Base-by-base conservation (phyloP, 345 rosid species). In the Aegle marmelos region DNA sequence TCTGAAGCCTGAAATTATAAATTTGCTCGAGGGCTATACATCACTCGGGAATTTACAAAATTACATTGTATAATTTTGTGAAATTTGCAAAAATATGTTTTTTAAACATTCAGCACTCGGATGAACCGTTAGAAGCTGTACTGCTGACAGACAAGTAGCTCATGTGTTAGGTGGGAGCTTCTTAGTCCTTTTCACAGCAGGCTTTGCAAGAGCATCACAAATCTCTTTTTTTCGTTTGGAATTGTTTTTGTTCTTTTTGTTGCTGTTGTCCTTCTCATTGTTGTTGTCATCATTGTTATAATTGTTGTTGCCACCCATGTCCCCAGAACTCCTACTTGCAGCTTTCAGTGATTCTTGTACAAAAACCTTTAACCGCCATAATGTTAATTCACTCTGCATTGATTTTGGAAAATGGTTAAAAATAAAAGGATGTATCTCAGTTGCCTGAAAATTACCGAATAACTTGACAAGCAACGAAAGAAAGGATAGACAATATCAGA, bases 291-390 rank as follows among this genome's bases (percentile, higher is more conserved):
- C 76, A 19, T 85, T 74, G 41, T 60, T 63, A 61, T 80, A 79
- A 41, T 78, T 85, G 80, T 83, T 85, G 73, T 79, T 82, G n/a
- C 85, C 85, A 36, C 75, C 87, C 50, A 72, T 77, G 78, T 79
- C 86, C 11, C 72, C 84, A 62, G 83, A 75, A 78, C 76, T 75
- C 75, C 81, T 86, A 69, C 84, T 80, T 48, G 86, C 86, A 75
- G 59, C 86, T 89, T 86, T 87, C 60, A 89, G 58, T 36, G 89
- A 86, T 73, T 87, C 92, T 86, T 88, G 89, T 78, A 91, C 93
- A 61, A 91, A 92, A 82, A 88, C 86, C 84, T 88, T 92, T 65
- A 92, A 79, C 79, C 95, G 90, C 97, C 97, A 92, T 80, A 88
- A 75, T 7, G 93, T 89, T 53, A 81, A 77, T 74, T 90, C 93